These are phyloP conservation scores for Spiraea crenata DNA, from an alignment of 331 rosid genomes.

Conservation along the genomic window DNA sequence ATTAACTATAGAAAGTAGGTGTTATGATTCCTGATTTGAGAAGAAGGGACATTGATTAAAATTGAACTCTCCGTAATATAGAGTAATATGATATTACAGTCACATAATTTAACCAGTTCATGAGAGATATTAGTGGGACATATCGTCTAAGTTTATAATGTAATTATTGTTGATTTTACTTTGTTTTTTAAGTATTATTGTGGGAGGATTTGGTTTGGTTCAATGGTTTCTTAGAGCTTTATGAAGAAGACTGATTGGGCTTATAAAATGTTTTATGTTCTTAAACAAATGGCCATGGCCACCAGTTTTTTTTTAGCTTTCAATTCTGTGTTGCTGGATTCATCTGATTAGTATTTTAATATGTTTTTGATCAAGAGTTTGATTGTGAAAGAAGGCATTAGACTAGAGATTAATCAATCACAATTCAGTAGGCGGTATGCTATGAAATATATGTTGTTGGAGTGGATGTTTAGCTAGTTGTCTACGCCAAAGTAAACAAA, in stretches of 20 bases:
- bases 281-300: not conserved
- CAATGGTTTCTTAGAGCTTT: constrained; percentile 8
- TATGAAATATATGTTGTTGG: not conserved
- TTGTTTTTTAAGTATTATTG: not conserved
- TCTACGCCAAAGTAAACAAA: not conserved
- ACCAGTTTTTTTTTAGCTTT: not conserved
- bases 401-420: constrained; percentile 7
- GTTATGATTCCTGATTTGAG: too few species aligned
- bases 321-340: constrained; percentile 10
- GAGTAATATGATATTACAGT: too few species aligned
- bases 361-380: constrained; percentile 6
- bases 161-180: constrained; percentile 12
- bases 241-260: not conserved
- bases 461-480: not conserved
- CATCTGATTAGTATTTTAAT: not conserved
- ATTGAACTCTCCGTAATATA: too few species aligned
- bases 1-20: too few species aligned
- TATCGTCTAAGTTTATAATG: not conserved
- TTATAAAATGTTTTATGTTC: not conserved
- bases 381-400: constrained; percentile 17
- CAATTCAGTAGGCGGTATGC: constrained; percentile 11
- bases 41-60: too few species aligned
- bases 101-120: too few species aligned
- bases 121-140: too few species aligned
- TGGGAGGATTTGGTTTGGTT: constrained; percentile 21